Conservation (phyloP, 345 rosid species). For the Crucihimalaya himalaica region DNA sequence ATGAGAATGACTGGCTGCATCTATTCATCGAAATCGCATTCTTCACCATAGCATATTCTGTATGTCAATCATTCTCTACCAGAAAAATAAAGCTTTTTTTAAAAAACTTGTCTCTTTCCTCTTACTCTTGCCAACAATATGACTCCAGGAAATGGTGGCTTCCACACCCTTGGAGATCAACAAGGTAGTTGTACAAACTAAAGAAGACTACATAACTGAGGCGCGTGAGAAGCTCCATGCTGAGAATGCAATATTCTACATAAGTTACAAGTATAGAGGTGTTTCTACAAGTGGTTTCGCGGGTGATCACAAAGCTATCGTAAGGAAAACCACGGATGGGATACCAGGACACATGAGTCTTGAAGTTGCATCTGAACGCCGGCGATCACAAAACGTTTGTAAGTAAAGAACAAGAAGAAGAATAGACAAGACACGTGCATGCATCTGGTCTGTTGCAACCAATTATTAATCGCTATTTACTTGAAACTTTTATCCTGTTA, state of each 20-base stretch:
- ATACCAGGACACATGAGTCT: constrained; percentile 14
- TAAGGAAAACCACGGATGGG: constrained; percentile 31
- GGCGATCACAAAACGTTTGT: not conserved
- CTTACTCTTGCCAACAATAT: not conserved
- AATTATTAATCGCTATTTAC: not conserved
- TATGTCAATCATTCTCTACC: constrained; percentile 20
- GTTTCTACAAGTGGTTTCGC: not conserved
- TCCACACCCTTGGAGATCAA: constrained; percentile 16
- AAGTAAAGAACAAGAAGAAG: not conserved
- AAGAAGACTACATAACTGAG: constrained; percentile 4
- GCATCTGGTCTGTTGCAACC: not conserved
- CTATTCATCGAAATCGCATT: constrained; percentile 9
- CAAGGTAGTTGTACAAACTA: constrained; percentile 19
- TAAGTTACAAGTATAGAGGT: constrained; percentile 20
- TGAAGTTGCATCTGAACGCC: not conserved
- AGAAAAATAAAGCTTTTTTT: not conserved
- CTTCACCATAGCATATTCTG: no score
- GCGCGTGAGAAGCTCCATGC: constrained; percentile 15
- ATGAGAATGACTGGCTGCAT: constrained; percentile 16
- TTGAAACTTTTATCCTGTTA: not conserved
- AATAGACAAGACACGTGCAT: not conserved
- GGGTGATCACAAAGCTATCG: not conserved
- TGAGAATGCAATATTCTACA: constrained; percentile 3
- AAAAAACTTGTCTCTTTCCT: not conserved
- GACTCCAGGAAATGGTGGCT: not conserved